phyloP scores from a whole-genome alignment of 495 filamentous ascomycete species.

The Xylaria castorea region DNA sequence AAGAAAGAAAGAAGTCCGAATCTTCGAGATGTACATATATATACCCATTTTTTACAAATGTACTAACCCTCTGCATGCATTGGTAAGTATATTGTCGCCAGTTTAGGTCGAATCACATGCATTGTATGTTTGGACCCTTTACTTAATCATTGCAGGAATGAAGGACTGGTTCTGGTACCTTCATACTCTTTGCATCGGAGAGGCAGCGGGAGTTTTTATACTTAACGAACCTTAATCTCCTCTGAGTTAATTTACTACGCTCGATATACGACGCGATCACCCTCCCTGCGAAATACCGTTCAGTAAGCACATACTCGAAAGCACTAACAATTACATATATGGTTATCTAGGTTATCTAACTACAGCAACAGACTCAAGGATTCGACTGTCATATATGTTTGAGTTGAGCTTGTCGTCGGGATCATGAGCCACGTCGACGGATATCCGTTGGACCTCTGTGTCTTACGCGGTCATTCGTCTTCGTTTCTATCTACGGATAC shows the following conservation, averaged over 20 bases:
- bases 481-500: neutral
- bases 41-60: too few species aligned
- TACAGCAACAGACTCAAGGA: neutral
- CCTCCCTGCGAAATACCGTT: neutral
- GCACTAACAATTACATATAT: neutral
- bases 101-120: neutral
- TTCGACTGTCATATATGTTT: neutral
- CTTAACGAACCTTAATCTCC: neutral
- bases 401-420: neutral
- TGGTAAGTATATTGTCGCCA: too few species aligned
- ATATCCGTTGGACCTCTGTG: neutral
- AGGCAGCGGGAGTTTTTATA: neutral
- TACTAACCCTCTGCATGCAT: neutral
- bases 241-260: neutral
- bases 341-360: neutral
- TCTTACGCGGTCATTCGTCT: neutral
- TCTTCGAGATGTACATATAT: conserved; percentile 12
- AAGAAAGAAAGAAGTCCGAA: neutral
- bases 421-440: neutral
- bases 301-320: neutral
- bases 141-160: neutral
- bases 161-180: neutral
- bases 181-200: neutral
- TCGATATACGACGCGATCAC: neutral
- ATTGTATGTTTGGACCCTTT: neutral